These are phyloP conservation scores for Meira miltonrushii DNA, from an alignment of 1,284 basidiomycete species.

Conservation along the genomic window DNA sequence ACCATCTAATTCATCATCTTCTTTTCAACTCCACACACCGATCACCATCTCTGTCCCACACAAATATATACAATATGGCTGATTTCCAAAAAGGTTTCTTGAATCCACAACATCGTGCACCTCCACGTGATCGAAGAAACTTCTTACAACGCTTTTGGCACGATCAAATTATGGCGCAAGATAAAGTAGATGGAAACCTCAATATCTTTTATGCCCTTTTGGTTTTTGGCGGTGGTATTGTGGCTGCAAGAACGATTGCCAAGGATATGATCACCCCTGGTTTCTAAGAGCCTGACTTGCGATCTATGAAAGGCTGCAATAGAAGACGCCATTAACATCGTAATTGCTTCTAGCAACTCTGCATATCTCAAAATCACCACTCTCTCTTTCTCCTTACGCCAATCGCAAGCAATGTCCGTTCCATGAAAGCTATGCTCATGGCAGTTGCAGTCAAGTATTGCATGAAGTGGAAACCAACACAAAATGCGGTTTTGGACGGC, in stretches of 20 bases:
- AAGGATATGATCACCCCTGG: slow-evolving; percentile 2
- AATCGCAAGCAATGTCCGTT: no score
- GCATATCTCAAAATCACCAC: no score
- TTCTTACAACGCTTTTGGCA: slow-evolving; percentile 31
- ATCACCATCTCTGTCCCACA: background rate
- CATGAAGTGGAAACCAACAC: no score
- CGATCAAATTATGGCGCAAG: slow-evolving; percentile 37
- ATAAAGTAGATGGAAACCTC: slow-evolving; percentile 45
- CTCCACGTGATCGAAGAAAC: slow-evolving; percentile 14
- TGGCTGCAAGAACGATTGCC: slow-evolving; percentile 7
- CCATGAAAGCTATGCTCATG: no score
- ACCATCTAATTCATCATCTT: background rate
- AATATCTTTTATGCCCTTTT: slow-evolving; percentile 37
- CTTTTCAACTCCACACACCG: background rate
- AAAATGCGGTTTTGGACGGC: no score
- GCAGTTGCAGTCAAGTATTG: no score
- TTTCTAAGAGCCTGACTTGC: background rate
- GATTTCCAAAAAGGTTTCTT: slow-evolving; percentile 13
- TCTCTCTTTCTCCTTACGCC: no score
- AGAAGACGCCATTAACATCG: no score
- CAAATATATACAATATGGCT: background rate
- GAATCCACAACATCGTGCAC: slow-evolving; percentile 8
- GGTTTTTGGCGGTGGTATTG: slow-evolving; percentile 40
- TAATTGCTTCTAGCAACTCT: no score
- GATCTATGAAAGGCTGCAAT: no score